Evolutionary conservation across 2,329 filamentous ascomycete genomes (phyloP), one percentile per base, ranked within the genome.

Genomic region (Colletotrichum aenigma): DNA sequence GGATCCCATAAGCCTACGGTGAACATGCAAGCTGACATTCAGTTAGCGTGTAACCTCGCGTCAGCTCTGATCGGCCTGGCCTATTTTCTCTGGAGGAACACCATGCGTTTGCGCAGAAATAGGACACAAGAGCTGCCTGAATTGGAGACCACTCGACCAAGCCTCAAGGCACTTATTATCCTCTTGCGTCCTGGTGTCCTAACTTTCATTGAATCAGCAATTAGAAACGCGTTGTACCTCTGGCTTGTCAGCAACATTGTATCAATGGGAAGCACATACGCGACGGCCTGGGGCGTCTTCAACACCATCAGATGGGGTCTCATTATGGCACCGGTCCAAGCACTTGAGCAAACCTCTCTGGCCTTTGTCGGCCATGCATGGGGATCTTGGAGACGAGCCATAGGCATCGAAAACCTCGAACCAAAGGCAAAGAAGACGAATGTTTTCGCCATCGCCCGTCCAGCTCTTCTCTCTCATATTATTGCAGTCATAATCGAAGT

Each of bases 221-320:
- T 94, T 6, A 87, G 93, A 8, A 95, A 95, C 76, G 88, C 91
- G 0, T 85, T 95, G 0, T 95, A 95, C 75, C 88, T 95, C 0
- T 95, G 93, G 93, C 86, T 95, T 0, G 88, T 95, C 1, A 88
- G 85, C 68, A 91, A 88, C 6, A 93, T 95, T 21, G 88, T 95
- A 0, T 84, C 88, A 0, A 86, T 95, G 74, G 93, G 93, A 0
- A 83, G 85, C 0, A 88, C 91, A 8, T 95, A 95, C 81, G 91
- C 93, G 0, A 95, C 93, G 0, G 92, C 93, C 1, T 95, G 93
- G 93, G 91, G 93, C 3, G 86, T 95, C 12, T 95, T 95, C 84
- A 93, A 90, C 71, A 95, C 93, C 0, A 95, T 95, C 56, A 88
- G 93, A 16, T 95, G 93, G 93, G 93, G 93, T 0, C 85, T 95